Percentiles rank a stretch among this genome's conserved stretches.
Evolutionary conservation across 176 grass and related monocot species (phyloP).

Genomic region (Avena atlantica): DNA sequence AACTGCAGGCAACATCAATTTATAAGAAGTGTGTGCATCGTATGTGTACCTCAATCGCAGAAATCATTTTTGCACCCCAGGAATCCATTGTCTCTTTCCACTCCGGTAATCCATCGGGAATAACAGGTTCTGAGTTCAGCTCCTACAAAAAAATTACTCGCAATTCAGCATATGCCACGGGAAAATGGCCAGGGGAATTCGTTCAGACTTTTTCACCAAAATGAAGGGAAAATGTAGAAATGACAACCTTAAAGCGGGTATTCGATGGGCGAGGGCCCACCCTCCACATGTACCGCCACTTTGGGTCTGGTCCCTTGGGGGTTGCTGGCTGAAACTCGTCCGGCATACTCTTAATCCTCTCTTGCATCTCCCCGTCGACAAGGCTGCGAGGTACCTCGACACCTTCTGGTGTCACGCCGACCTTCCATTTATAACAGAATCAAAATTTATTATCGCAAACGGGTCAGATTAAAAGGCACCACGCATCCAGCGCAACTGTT

Average conservation of each 20-base stretch:
- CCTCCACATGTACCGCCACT: constrained; percentile 99
- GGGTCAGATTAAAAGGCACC: background rate
- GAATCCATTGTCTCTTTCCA: constrained; percentile 97
- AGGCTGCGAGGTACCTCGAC: constrained; percentile 91
- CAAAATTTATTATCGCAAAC: background rate
- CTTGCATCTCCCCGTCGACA: constrained; percentile 85
- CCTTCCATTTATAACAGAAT: constrained; percentile 54
- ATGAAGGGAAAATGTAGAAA: background rate
- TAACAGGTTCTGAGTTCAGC: constrained; percentile 92
- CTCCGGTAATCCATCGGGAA: constrained; percentile 90
- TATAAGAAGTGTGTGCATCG: background rate
- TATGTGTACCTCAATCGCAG: constrained; percentile 72
- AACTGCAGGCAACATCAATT: background rate
- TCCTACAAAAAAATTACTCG: constrained; percentile 56
- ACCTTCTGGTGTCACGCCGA: constrained; percentile 94
- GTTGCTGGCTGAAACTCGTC: constrained; percentile 77
- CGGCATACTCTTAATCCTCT: constrained; percentile 75
- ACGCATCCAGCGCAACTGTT: background rate
- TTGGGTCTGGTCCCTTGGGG: constrained; percentile 83
- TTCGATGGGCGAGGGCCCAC: constrained; percentile 76
- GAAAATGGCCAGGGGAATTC: background rate
- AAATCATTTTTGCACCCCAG: constrained; percentile 97
- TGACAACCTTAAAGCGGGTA: constrained; percentile 76
- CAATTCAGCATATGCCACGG: background rate
- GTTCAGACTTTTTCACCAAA: background rate